Percentiles rank a stretch among this genome's conserved stretches.
These are phyloP conservation scores for Saccharomycodes ludwigii DNA, from an alignment of 805 yeast genomes.

Conservation along the genomic window DNA sequence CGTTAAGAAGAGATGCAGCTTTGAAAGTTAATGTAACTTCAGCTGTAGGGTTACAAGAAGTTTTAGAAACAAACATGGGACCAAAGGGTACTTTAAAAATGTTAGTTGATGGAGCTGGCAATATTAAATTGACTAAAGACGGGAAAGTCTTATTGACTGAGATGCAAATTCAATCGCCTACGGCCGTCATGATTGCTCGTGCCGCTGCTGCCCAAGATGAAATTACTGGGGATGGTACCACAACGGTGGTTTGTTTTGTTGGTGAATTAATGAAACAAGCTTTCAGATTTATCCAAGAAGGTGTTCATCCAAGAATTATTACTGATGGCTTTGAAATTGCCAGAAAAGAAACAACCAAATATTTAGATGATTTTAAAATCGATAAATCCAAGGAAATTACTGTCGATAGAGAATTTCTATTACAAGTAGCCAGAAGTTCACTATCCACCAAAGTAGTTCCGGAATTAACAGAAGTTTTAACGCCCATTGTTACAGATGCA, in stretches of 20 bases:
- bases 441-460: slow-evolving; percentile 73
- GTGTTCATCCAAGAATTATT: slow-evolving; percentile 88
- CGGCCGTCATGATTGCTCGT: slow-evolving; percentile 85
- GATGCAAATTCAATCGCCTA: slow-evolving; percentile 93
- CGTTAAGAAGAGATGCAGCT: slow-evolving; percentile 91
- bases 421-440: slow-evolving; percentile 87
- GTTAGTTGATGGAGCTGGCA: slow-evolving; percentile 94
- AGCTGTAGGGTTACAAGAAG: slow-evolving; percentile 93
- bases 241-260: slow-evolving; percentile 85
- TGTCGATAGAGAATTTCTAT: slow-evolving; percentile 75
- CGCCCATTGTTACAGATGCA: slow-evolving; percentile 95
- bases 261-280: slow-evolving; percentile 94
- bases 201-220: slow-evolving; percentile 99
- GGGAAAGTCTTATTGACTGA: slow-evolving; percentile 89
- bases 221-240: slow-evolving; percentile 98
- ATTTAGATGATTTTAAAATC: slow-evolving; percentile 53
- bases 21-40: slow-evolving; percentile 90
- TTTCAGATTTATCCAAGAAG: slow-evolving; percentile 81
- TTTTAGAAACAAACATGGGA: slow-evolving; percentile 82
- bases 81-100: slow-evolving; percentile 96
- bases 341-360: slow-evolving; percentile 59
- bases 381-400: slow-evolving; percentile 26
- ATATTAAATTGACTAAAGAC: slow-evolving; percentile 90
- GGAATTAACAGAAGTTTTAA: slow-evolving; percentile 65
- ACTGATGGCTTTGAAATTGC: slow-evolving; percentile 94